These are phyloP conservation scores for Xylogone sp. DNA, from an alignment of 2,329 filamentous ascomycete genomes.

Conservation along the genomic window DNA sequence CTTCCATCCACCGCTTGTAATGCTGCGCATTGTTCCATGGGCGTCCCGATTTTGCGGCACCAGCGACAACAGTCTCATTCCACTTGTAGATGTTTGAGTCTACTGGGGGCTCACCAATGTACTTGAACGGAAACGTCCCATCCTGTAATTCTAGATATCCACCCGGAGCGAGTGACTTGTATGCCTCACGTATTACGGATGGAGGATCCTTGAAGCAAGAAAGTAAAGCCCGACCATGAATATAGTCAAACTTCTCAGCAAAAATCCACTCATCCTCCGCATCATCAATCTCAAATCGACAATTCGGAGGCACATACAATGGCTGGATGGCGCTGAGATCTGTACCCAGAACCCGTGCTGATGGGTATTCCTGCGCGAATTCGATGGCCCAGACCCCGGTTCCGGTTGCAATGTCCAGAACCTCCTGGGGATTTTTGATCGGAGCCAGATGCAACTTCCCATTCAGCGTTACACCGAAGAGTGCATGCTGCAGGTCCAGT, in stretches of 20 bases:
- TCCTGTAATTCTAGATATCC: conserved; percentile 6
- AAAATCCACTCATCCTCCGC: conserved; percentile 43
- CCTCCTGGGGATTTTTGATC: conserved; percentile 24
- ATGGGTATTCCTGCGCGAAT: conserved; percentile 4
- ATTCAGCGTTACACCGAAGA: conserved; percentile 15
- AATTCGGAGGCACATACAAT: conserved; percentile 35
- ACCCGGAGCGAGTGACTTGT: conserved; percentile 1
- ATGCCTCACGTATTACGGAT: neutral
- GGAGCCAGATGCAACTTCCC: conserved; percentile 17
- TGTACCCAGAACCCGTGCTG: neutral
- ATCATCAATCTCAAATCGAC: conserved; percentile 47
- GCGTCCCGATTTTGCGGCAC: conserved; percentile 12
- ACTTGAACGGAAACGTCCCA: conserved; percentile 1
- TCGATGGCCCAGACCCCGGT: conserved; percentile 38
- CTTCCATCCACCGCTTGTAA: conserved; percentile 23
- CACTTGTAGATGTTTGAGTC: conserved; percentile 6
- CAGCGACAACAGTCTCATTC: conserved; percentile 8
- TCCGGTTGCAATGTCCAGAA: conserved; percentile 38
- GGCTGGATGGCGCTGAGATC: conserved; percentile 4
- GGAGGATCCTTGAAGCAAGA: conserved; percentile 2
- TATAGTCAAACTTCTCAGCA: conserved; percentile 44
- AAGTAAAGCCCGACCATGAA: conserved; percentile 20
- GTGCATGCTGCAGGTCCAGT: conserved; percentile 18
- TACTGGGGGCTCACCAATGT: neutral
- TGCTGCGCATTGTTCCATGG: conserved; percentile 17